phyloP scores from a whole-genome alignment of 306 rosid species.

The Lagenaria siceraria region DNA sequence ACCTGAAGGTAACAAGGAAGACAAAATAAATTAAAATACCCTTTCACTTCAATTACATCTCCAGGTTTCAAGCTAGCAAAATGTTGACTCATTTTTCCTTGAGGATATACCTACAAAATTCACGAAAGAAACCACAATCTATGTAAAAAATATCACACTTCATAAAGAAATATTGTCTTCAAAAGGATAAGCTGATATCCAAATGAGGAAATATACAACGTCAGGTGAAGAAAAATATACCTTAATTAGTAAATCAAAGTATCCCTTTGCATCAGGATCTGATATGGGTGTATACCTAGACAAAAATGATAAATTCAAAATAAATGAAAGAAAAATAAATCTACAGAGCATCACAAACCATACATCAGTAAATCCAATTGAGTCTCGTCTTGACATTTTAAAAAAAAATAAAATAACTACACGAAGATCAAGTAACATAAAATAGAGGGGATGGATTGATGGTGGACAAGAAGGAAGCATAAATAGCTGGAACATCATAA shows the following conservation, averaged over 20 bases:
- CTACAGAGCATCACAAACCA: neutral
- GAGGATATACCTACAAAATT: conserved; percentile 72
- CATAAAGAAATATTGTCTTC: neutral
- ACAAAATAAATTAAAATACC: conserved; percentile 35
- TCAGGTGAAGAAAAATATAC: conserved; percentile 22
- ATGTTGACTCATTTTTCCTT: conserved; percentile 98
- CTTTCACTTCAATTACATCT: conserved; percentile 92
- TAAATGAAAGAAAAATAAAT: neutral
- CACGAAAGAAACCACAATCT: conserved; percentile 7
- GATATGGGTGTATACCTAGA: conserved; percentile 95
- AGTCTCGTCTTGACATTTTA: neutral
- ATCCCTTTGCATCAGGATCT: conserved; percentile 80
- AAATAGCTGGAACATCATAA: neutral
- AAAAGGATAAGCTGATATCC: neutral
- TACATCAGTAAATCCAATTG: neutral
- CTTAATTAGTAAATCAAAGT: conserved; percentile 92
- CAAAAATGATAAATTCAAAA: neutral
- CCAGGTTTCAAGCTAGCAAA: conserved; percentile 95
- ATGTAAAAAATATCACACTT: neutral
- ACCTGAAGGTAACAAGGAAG: conserved; percentile 2
- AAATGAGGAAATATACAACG: conserved; percentile 3
- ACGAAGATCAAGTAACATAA: neutral
- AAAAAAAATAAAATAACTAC: neutral
- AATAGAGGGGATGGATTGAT: neutral
- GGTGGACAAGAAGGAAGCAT: neutral